Base-by-base conservation (phyloP, 805 yeast species). In the Brettanomyces naardenensis region DNA sequence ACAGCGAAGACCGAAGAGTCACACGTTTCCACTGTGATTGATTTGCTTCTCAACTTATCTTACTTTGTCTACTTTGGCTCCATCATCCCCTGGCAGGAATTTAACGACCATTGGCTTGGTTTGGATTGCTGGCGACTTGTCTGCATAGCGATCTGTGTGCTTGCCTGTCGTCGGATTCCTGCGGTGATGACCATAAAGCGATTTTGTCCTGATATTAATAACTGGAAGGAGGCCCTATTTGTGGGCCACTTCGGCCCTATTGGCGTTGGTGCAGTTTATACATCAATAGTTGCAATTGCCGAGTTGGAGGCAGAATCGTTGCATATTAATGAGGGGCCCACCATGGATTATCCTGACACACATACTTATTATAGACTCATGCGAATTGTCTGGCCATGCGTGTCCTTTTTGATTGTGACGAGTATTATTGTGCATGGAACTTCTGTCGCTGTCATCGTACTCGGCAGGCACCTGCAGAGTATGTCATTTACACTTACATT, bases 401-500 rank as follows among this genome's bases (percentile, higher is more conserved):
- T 73, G 6, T 62, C 70, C 28, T 75, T 75, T 45, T 47, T 72
- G 20, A 75, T 75, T 17, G 56, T 75, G 11, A 66, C 72, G 0
- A 73, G 79, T 19, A 73, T 75, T 44, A 54, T 74, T n/a, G 74
- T 75, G 19, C 81, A 75, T 49, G 80, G 81, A 4, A 73, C 80
- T 0, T 72, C 80, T 0, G 78, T 72, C 11, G 75, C 78, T 1
- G 76, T 73, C 3, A 49, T 71, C 32, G 69, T 86, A 4, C 63
- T 81, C 18, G 97, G 98, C 35, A 83, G 80, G 52, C 82, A 90
- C 41, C 71, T 90, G 57, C 88, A 89, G 64, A 81, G 95, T 37
- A 84, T 92, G 80, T 86, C 95, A 2, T 75, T 90, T 50, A 84
- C 96, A 1, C 84, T 89, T 81, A 76, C 97, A 0, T 81, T 86